These are phyloP conservation scores for Pythium plurisporium DNA, from an alignment of 352 stramenopile species.

Conservation along the genomic window DNA sequence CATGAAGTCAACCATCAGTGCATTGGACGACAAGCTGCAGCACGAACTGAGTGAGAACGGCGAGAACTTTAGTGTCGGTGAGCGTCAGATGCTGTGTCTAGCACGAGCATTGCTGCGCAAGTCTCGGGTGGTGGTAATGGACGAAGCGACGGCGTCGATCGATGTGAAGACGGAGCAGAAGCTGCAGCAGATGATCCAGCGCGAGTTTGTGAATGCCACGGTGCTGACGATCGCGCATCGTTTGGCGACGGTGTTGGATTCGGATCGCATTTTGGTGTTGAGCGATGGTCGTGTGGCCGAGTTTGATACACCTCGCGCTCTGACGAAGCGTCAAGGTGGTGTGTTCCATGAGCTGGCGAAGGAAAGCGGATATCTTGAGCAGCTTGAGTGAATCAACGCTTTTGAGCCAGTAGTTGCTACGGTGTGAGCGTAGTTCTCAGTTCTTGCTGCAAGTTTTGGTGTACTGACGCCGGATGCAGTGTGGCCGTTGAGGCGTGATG, in stretches of 20 bases:
- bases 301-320: conserved; percentile 61
- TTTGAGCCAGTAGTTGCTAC: neutral
- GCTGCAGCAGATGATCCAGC: conserved; percentile 66
- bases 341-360: conserved; percentile 17
- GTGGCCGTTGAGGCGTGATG: too few relatives aligned
- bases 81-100: conserved; percentile 91
- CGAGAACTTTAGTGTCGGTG: too few relatives aligned
- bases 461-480: too few relatives aligned
- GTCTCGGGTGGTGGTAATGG: conserved; percentile 87
- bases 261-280: too few relatives aligned
- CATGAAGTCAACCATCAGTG: neutral
- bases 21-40: neutral
- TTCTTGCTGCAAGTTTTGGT: too few relatives aligned
- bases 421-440: too few relatives aligned
- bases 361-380: neutral
- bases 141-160: conserved; percentile 89
- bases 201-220: conserved; percentile 84
- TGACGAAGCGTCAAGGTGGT: conserved; percentile 2
- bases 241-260: conserved; percentile 89
- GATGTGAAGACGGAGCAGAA: conserved; percentile 51
- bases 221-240: conserved; percentile 93
- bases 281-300: conserved; percentile 79
- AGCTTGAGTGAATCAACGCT: too few relatives aligned
- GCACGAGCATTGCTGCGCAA: conserved; percentile 83
- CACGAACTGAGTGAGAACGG: conserved; percentile 3